Percentiles rank a stretch among this genome's conserved stretches.
Conservation (phyloP, 139 green algal genomes). For the Pleodorina starrii region DNA sequence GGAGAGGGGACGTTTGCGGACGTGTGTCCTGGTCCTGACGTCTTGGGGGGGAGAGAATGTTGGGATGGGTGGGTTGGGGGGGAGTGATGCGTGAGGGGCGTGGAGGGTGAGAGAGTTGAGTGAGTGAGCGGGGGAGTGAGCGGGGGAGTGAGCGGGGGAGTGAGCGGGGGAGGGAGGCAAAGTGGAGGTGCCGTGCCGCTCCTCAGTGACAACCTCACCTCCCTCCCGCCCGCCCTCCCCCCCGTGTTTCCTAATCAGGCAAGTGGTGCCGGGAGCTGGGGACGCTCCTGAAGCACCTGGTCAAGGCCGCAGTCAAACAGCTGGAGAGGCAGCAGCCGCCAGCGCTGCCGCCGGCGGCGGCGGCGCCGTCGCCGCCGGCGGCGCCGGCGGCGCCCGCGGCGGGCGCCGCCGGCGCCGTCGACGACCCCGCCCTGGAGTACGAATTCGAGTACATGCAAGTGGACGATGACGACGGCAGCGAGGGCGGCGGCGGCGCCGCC, state of each 20-base stretch:
- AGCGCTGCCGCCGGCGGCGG: neutral
- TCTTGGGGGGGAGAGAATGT: too few relatives aligned
- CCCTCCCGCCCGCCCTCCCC: too few relatives aligned
- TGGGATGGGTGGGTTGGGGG: too few relatives aligned
- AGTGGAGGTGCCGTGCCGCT: too few relatives aligned
- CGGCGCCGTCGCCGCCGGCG: neutral
- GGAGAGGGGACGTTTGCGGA: too few relatives aligned
- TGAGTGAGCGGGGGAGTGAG: too few relatives aligned
- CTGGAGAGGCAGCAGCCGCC: conserved; percentile 52
- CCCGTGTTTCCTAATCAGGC: conserved; percentile 27
- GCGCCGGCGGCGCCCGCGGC: neutral
- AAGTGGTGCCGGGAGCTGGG: conserved; percentile 71
- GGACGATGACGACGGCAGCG: neutral
- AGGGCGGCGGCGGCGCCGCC: neutral
- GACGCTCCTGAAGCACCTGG: conserved; percentile 65
- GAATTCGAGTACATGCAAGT: neutral
- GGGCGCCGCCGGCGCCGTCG: neutral
- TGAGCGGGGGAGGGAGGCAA: too few relatives aligned
- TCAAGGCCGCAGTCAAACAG: conserved; percentile 72
- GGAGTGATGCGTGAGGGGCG: too few relatives aligned
- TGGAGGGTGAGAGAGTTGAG: too few relatives aligned
- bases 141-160: too few relatives aligned
- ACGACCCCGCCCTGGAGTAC: neutral
- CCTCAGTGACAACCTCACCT: too few relatives aligned
- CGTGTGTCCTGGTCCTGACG: too few relatives aligned